Base-by-base conservation (phyloP, 768 basidiomycete genomes). In the Psilocybe cyanescens region DNA sequence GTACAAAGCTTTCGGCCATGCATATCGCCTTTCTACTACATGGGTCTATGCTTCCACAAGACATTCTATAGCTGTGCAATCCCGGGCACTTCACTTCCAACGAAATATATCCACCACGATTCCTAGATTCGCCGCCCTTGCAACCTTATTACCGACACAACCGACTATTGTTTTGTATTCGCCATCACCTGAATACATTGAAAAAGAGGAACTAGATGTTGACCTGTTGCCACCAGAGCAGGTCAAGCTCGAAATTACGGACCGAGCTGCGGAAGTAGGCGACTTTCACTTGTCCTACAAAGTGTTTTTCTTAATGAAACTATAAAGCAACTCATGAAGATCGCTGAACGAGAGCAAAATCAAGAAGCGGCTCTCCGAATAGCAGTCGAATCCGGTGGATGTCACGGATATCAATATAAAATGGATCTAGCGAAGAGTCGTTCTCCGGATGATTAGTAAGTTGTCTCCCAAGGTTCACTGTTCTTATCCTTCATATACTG, bases 341-440 rank as follows among this genome's bases (percentile, higher is more conserved):
- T 97, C 60, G 83, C 91, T 8, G 68, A 79, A n/a, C 79, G 86
- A 41, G 84, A 91, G 69, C 78, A 85, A 8, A 82, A 90, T 65
- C 74, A 86, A 0, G 69, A 84, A 52, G 81, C 92, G 19, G 92
- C 89, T 3, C 79, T 98, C 24, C 81, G 95, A 64, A 83, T 99
- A 65, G 80, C 87, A 1, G 94, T 98, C 28, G 95, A 97, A 68
- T 93, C 91, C 9, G 97, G 97, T 9, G 97, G 97, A 17, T 99
- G 97, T 70, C 96, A 99, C 72, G 97, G 97, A 39, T 98, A 98
- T 74, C 95, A 97, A 69, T 97, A 98, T 75, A 96, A 92, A 67
- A 86, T 99, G 83, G 87, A 90, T 58, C 82, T 98, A 3, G 89
- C 91, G 2, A 81, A 80, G 39, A 74, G 76, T 47, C 79, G 81